A percentile compares a stretch with the other conserved stretches of the same genome.
These are phyloP conservation scores for Protostelium mycophagum DNA, from an alignment of 78 protist species.

Conservation along the genomic window DNA sequence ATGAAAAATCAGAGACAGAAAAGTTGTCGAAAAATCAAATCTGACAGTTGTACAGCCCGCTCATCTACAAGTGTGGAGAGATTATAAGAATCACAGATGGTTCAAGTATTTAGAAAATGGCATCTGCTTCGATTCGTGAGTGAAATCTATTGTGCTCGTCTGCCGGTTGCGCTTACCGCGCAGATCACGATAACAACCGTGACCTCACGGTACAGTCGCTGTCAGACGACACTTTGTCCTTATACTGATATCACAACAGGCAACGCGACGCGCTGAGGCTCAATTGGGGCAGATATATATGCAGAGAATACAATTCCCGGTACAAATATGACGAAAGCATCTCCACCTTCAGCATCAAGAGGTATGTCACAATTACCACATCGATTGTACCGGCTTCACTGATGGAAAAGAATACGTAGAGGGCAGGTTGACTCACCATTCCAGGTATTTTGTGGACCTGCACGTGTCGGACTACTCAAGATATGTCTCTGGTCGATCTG, in stretches of 20 bases:
- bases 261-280: constrained; percentile 13
- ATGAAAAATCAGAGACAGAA: background rate
- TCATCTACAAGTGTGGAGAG: constrained; percentile 9
- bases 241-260: too few species aligned
- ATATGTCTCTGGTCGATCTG: too few species aligned
- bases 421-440: background rate
- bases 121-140: background rate
- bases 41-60: constrained; percentile 27
- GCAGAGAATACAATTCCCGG: constrained; percentile 31
- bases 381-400: background rate
- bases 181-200: too few species aligned
- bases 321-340: constrained; percentile 15
- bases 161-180: background rate
- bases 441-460: too few species aligned
- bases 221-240: too few species aligned
- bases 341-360: constrained; percentile 8
- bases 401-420: background rate
- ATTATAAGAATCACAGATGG: constrained; percentile 59
- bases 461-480: too few species aligned
- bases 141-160: background rate
- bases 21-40: background rate
- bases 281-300: constrained; percentile 31
- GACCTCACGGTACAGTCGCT: too few species aligned
- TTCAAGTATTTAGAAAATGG: constrained; percentile 64
- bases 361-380: background rate